A percentile compares a stretch with the other conserved stretches of the same genome.
phyloP scores from a whole-genome alignment of 208 protist species.

The Acanthamoeba triangularis region DNA sequence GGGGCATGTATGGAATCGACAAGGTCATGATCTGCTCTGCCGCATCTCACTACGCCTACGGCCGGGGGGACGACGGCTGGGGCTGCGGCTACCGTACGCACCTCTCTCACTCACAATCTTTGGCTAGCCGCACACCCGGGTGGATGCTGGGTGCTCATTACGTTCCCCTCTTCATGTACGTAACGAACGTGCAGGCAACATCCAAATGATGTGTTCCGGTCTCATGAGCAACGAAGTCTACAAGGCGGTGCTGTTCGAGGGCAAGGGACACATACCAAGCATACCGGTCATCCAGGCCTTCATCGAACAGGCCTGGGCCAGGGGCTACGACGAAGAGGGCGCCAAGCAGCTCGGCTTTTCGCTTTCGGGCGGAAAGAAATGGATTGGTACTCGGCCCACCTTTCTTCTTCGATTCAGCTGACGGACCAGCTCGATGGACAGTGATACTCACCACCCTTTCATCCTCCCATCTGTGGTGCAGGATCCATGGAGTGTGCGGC shows the following conservation, averaged over 20 bases:
- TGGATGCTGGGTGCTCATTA: no score
- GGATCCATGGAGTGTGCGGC: conserved; percentile 76
- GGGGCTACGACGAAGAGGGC: conserved; percentile 65
- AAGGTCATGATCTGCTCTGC: conserved; percentile 69
- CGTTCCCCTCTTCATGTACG: neutral
- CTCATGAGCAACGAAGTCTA: conserved; percentile 66
- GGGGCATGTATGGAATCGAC: conserved; percentile 65
- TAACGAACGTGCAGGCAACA: conserved; percentile 8
- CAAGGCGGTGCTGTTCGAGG: conserved; percentile 65
- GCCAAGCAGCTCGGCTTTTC: conserved; percentile 68
- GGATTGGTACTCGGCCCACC: conserved; percentile 43
- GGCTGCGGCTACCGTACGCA: neutral
- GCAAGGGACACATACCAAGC: conserved; percentile 63
- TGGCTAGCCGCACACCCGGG: no score
- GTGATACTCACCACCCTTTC: neutral
- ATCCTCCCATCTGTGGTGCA: neutral
- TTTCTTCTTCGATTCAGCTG: neutral
- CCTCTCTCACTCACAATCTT: neutral
- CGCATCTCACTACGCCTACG: conserved; percentile 61
- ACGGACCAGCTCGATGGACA: neutral
- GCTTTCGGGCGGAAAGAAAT: conserved; percentile 54
- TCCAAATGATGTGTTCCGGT: conserved; percentile 75
- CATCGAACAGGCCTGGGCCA: conserved; percentile 73
- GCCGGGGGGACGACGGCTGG: conserved; percentile 73
- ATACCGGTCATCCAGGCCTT: conserved; percentile 70